Percentiles rank a stretch among this genome's conserved stretches.
phyloP scores from a whole-genome alignment of 148 eudicot genomes.

The Cornus florida region DNA sequence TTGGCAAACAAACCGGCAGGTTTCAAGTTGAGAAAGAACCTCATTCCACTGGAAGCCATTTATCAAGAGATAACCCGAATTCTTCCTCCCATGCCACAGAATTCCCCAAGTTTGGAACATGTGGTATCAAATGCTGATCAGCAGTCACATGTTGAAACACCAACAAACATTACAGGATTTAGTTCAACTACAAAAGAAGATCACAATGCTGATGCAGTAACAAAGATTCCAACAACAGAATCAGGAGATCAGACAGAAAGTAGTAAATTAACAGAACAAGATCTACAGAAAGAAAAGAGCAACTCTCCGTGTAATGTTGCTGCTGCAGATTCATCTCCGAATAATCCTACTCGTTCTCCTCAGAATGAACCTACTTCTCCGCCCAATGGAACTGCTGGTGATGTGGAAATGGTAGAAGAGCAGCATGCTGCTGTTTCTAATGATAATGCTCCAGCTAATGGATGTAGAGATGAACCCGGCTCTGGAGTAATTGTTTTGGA shows the following conservation, averaged over 20 bases:
- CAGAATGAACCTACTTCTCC: slow-evolving; percentile 2
- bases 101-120: not conserved
- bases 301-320: slow-evolving; percentile 2
- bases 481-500: slow-evolving; percentile 28
- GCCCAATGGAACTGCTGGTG: slow-evolving; percentile 7
- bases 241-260: slow-evolving; percentile 5
- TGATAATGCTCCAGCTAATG: slow-evolving; percentile 3
- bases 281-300: not conserved
- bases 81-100: slow-evolving; percentile 23
- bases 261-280: not conserved
- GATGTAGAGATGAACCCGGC: slow-evolving; percentile 7
- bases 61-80: slow-evolving; percentile 36
- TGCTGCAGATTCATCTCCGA: slow-evolving; percentile 5
- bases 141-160: not conserved
- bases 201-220: slow-evolving; percentile 5
- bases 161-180: not conserved
- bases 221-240: slow-evolving; percentile 6
- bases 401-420: slow-evolving; percentile 34
- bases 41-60: slow-evolving; percentile 41
- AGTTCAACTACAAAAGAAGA: slow-evolving; percentile 9
- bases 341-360: not conserved
- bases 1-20: slow-evolving; percentile 34
- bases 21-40: slow-evolving; percentile 37
- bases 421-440: slow-evolving; percentile 6
- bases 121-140: slow-evolving; percentile 4